Base-by-base conservation (phyloP, 257 asterid species). In the Capsicum chinense region DNA sequence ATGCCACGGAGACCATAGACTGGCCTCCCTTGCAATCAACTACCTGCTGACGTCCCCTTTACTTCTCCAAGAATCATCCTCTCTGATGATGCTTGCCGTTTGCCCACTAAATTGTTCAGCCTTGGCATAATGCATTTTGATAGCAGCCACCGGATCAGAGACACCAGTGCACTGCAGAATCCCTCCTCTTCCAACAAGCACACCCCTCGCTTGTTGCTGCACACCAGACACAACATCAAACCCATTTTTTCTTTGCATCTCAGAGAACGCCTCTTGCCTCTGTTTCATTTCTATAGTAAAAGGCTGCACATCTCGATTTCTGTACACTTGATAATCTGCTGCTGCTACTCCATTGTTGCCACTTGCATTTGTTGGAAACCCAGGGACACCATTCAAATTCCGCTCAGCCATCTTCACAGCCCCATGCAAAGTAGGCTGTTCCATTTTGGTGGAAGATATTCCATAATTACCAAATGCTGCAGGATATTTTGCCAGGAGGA, bases 61-160 rank as follows among this genome's bases (percentile, higher is more conserved):
- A 88, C 92, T 90, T 85, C 89, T 90, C 98, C 97, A 94, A 14
- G 90, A 57, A 85, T 92, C 97, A 12, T 96, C 97, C 83, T 92
- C 94, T 58, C 92, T 86, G 79, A 87, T 87, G 79, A 90, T 79
- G 79, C 84, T 87, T 5, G 90, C 91, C 17, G 87, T 50, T 85
- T 87, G 91, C 87, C 91, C 87, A 21, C 85, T 88, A 26, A 88
- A 84, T 80, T 90, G 94, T 39, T 94, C 95, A 1, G 91, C 86
- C 74, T 92, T 92, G 0, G 96, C 93, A 87, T 90, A 93, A 81
- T 95, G 98, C 98, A 93, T 87, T 85, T 89, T 90, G 33, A 95
- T 90, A 84, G 97, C 98, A 19, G 98, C 90, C 35, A 93, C 97
- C 0, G 99, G 98, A 86, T 95, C 98, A 5, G 99, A 91, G 81